Evolutionary conservation across 768 basidiomycete species (phyloP).

Genomic region (Myochromella boudieri): DNA sequence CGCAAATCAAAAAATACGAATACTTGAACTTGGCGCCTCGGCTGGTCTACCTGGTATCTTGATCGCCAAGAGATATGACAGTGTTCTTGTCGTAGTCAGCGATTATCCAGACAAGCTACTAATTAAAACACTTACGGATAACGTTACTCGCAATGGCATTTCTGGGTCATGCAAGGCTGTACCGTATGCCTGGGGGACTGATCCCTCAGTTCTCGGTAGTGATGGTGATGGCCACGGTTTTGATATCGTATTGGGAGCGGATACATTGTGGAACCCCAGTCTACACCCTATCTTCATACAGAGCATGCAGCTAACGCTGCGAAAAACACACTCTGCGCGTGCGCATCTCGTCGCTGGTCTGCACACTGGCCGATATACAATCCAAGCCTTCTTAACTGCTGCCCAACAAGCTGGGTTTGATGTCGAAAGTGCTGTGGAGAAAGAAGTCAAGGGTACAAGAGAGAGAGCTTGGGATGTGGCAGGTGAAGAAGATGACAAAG

Average conservation of each 20-base stretch:
- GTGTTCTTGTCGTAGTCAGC: constrained; percentile 48
- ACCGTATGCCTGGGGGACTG: constrained; percentile 68
- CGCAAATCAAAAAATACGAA: constrained; percentile 16
- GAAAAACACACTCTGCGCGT: constrained; percentile 41
- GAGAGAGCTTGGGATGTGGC: constrained; percentile 52
- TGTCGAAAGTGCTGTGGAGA: constrained; percentile 47
- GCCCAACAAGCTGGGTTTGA: constrained; percentile 41
- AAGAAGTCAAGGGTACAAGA: constrained; percentile 37
- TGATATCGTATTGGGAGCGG: constrained; percentile 70
- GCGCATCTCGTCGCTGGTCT: constrained; percentile 70
- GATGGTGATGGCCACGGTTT: constrained; percentile 36
- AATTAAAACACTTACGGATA: constrained; percentile 56
- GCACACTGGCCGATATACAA: constrained; percentile 75
- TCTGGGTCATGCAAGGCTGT: constrained; percentile 47
- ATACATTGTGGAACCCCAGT: constrained; percentile 77
- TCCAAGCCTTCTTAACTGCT: constrained; percentile 56
- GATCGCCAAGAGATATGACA: constrained; percentile 49
- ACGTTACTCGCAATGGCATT: constrained; percentile 53
- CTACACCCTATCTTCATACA: constrained; percentile 53
- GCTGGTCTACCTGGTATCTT: constrained; percentile 74
- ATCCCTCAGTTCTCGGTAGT: constrained; percentile 31
- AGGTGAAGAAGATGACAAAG: constrained; percentile 62
- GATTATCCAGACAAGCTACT: constrained; percentile 74
- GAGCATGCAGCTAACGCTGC: constrained; percentile 50
- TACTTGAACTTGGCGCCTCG: constrained; percentile 77